Percentiles rank a stretch among this genome's conserved stretches.
Evolutionary conservation across 768 basidiomycete species (phyloP).

Genomic region (Coprinopsis cinerea): DNA sequence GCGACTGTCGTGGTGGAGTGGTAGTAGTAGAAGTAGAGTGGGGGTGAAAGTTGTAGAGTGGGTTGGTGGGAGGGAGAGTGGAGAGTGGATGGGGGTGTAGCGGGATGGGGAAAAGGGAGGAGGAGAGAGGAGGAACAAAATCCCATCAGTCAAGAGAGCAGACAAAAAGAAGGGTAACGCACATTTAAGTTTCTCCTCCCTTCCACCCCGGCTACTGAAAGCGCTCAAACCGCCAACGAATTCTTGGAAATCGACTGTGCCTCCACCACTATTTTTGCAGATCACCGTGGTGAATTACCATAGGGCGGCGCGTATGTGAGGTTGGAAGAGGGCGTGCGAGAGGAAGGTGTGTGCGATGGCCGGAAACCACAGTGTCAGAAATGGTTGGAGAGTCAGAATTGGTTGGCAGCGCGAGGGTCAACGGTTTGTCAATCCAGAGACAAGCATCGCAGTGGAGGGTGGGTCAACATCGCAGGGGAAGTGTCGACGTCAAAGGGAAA

Average conservation of each 20-base stretch:
- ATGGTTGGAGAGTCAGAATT: no score
- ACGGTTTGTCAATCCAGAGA: no score
- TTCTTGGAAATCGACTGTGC: constrained; percentile 98
- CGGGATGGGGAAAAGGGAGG: constrained; percentile 9
- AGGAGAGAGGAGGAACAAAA: constrained; percentile 3
- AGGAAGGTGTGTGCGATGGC: no score
- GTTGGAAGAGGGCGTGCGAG: neutral
- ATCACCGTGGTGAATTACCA: neutral
- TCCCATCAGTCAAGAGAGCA: neutral
- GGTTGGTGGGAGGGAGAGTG: no score
- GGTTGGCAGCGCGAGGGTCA: no score
- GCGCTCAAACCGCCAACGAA: constrained; percentile 97
- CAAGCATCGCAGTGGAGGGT: no score
- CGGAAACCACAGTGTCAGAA: no score
- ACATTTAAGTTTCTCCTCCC: constrained; percentile 97
- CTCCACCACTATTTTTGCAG: constrained; percentile 73
- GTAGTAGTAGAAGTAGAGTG: neutral
- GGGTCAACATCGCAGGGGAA: constrained; percentile 9
- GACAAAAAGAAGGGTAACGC: constrained; percentile 34
- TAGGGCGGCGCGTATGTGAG: neutral
- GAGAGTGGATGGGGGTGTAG: no score
- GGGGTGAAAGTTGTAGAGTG: no score
- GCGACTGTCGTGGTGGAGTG: constrained; percentile 58
- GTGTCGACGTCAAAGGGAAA: constrained; percentile 1
- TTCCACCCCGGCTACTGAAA: constrained; percentile 92